These are phyloP conservation scores for Xylariales sp. DNA, from an alignment of 2,329 filamentous ascomycete genomes.

Conservation along the genomic window DNA sequence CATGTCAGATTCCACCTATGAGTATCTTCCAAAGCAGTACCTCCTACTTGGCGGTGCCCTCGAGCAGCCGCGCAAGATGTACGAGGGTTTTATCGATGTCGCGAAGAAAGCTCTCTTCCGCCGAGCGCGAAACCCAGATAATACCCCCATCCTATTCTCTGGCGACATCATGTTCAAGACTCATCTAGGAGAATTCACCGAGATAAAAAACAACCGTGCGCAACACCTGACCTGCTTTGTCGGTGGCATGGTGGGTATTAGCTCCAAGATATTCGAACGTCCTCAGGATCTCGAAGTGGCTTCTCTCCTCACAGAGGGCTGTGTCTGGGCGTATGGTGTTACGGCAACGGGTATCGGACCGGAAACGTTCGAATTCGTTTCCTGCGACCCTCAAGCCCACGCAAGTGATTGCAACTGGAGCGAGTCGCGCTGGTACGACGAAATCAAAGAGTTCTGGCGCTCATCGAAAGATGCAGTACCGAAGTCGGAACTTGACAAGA, in stretches of 20 bases:
- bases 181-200: slow-evolving; percentile 13
- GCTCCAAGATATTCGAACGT: slow-evolving; percentile 52
- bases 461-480: slow-evolving; percentile 14
- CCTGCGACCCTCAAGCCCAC: slow-evolving; percentile 24
- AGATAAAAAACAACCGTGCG: slow-evolving; percentile 27
- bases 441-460: slow-evolving; percentile 21
- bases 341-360: slow-evolving; percentile 58
- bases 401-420: slow-evolving; percentile 26
- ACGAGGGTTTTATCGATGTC: slow-evolving; percentile 38
- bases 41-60: slow-evolving; percentile 60
- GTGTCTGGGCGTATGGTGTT: slow-evolving; percentile 58
- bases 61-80: slow-evolving; percentile 43
- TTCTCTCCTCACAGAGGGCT: slow-evolving; percentile 56
- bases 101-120: slow-evolving; percentile 41
- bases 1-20: slow-evolving; percentile 54
- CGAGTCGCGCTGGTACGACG: slow-evolving; percentile 19
- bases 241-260: slow-evolving; percentile 63
- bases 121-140: slow-evolving; percentile 35
- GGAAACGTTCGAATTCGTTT: slow-evolving; percentile 49
- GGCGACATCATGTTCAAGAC: slow-evolving; percentile 35
- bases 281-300: slow-evolving; percentile 53
- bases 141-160: slow-evolving; percentile 41
- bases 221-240: slow-evolving; percentile 61
- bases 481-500: slow-evolving; percentile 21
- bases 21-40: slow-evolving; percentile 65